phyloP scores from a whole-genome alignment of 2,329 filamentous ascomycete genomes.

The Epichloe brachyelytri region DNA sequence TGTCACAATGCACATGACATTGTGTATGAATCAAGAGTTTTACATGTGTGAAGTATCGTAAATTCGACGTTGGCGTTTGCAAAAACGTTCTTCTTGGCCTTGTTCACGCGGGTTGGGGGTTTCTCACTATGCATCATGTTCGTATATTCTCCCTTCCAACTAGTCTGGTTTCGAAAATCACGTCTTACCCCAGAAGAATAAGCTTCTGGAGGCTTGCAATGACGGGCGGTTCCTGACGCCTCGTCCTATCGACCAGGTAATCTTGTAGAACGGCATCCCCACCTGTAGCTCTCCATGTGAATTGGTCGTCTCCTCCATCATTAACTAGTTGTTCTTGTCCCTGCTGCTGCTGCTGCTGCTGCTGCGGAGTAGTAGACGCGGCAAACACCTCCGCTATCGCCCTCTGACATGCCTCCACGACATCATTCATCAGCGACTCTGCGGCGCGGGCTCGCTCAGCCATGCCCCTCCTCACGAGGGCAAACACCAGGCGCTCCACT shows the following conservation, averaged over 20 bases:
- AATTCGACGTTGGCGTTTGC: no score
- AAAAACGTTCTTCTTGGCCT: no score
- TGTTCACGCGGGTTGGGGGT: background rate
- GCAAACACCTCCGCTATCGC: constrained; percentile 61
- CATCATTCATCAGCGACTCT: constrained; percentile 59
- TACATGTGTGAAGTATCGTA: no score
- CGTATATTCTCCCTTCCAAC: background rate
- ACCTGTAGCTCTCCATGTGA: constrained; percentile 26
- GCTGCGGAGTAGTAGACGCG: background rate
- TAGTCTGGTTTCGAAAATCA: no score
- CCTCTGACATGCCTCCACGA: constrained; percentile 54
- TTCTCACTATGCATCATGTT: background rate
- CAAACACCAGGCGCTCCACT: constrained; percentile 60
- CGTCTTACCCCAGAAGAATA: constrained; percentile 31
- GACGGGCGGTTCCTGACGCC: constrained; percentile 34
- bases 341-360: constrained; percentile 6
- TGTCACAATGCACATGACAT: background rate
- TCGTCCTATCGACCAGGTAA: constrained; percentile 31
- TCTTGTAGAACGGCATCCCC: constrained; percentile 40
- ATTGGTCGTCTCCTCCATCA: constrained; percentile 7
- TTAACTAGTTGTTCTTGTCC: constrained; percentile 9
- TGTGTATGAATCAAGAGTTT: background rate
- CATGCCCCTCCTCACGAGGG: constrained; percentile 70
- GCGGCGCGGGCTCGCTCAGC: constrained; percentile 72
- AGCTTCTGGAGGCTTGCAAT: constrained; percentile 37